Base-by-base conservation (phyloP, 345 rosid species). In the Aethionema arabicum region DNA sequence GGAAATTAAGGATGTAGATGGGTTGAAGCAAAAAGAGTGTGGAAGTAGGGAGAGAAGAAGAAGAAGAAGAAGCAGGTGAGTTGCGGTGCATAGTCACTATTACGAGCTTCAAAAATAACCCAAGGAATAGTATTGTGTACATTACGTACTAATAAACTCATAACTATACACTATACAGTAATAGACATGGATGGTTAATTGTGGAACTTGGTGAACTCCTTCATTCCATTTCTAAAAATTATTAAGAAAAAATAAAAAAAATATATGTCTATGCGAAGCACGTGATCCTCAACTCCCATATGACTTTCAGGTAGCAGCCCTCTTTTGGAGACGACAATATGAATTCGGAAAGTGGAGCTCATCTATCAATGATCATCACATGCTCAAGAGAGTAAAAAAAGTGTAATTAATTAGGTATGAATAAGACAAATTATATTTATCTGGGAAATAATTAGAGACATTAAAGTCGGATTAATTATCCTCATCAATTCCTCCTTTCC, bases 401-500 rank as follows among this genome's bases (percentile, higher is more conserved):
- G 65, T 21, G 27, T 49, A 27, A 49, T 63, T 49, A 27, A 49
- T 63, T 63, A 63, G 65, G 42, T 5, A 29, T 41, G 15, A 35
- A 35, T 51, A 42, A 48, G 74, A 70, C 69, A 50, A 69, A 69
- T 61, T 61, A 51, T 42, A 12, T 11, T 63, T 49, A 63, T 70
- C 7, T 56, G 56, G 69, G 59, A 41, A 42, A 63, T 70, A 63
- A 63, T 70, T 70, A 56, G 68, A 12, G 52, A 21, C 27, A 21
- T 21, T 21, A 21, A 21, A 30, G 53, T 16, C 2, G n/a, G 32
- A 29, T 63, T 33, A 62, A 11, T 55, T 48, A 62, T 56, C 58
- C 35, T 63, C 56, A 63, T 32, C 53, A 63, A 63, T 63, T 46
- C 54, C 65, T 46, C 54, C 65, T 70, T 70, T 70, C 54, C 74